Evolutionary conservation across 1,284 basidiomycete genomes (phyloP).

Genomic region (Apiotrichum laibachii): DNA sequence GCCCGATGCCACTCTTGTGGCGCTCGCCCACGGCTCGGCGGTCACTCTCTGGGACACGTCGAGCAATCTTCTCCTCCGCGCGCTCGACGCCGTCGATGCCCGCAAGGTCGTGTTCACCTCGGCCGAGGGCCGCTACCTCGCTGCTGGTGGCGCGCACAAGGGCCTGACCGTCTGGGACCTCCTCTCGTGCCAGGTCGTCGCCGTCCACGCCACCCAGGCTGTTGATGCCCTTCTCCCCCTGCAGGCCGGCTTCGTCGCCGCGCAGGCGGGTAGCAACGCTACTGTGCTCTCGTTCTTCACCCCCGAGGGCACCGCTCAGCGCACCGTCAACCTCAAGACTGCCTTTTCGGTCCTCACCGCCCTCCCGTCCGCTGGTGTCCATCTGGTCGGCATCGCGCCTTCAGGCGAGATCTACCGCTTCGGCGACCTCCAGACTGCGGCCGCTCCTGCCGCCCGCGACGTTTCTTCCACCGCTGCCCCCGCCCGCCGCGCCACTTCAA

Average conservation of each 20-base stretch:
- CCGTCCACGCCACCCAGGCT: constrained; percentile 49
- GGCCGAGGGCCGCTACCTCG: constrained; percentile 52
- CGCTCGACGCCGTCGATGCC: constrained; percentile 57
- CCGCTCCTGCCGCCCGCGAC: constrained; percentile 13
- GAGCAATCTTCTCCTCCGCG: constrained; percentile 65
- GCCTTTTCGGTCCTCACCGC: constrained; percentile 17
- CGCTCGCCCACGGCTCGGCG: constrained; percentile 66
- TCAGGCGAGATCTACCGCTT: constrained; percentile 43
- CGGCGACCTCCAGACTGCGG: constrained; percentile 30
- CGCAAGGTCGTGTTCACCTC: constrained; percentile 49
- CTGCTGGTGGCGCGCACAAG: constrained; percentile 58
- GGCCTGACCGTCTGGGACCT: constrained; percentile 78
- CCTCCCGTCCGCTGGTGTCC: constrained; percentile 19
- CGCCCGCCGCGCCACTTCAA: constrained; percentile 26
- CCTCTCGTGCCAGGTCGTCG: constrained; percentile 56
- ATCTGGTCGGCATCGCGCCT: constrained; percentile 36
- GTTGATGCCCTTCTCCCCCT: constrained; percentile 63
- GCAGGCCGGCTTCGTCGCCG: constrained; percentile 55
- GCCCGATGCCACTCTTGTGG: constrained; percentile 79
- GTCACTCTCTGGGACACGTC: constrained; percentile 75
- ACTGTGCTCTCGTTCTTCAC: constrained; percentile 56
- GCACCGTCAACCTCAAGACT: constrained; percentile 10
- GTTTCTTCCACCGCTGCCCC: constrained; percentile 1
- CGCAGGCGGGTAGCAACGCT: constrained; percentile 28
- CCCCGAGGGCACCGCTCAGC: constrained; percentile 27